Evolutionary conservation across 169 alveolate genomes (phyloP).

Genomic region (Ichthyophthirius multifiliis): DNA sequence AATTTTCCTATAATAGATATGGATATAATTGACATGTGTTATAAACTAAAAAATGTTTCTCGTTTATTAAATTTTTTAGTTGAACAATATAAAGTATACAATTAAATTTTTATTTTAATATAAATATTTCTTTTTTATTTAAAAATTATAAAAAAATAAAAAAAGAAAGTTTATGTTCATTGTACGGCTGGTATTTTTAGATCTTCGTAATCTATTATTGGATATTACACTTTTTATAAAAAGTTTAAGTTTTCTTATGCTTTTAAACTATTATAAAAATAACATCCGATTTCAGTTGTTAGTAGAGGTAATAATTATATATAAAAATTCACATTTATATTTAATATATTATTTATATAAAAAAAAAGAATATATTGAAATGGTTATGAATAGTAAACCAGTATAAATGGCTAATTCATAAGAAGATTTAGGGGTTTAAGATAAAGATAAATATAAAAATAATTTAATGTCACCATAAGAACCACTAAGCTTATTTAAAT

Average conservation of each 20-base stretch:
- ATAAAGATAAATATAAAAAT: no score
- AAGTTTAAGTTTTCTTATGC: constrained; percentile 1
- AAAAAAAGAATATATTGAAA: neutral
- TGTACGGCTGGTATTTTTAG: constrained; percentile 24
- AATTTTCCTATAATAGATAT: constrained; percentile 10
- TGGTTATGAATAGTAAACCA: neutral
- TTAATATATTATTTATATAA: neutral
- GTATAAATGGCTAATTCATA: no score
- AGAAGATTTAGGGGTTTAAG: no score
- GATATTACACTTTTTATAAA: constrained; percentile 1
- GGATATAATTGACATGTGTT: constrained; percentile 10
- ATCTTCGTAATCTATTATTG: constrained; percentile 2
- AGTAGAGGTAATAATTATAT: neutral
- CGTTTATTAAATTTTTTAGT: neutral
- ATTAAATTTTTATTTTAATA: neutral
- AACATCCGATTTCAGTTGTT: constrained; percentile 1
- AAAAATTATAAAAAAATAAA: neutral
- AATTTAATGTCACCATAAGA: no score
- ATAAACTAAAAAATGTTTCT: neutral
- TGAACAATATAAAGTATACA: neutral
- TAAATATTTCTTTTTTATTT: neutral
- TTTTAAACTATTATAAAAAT: neutral
- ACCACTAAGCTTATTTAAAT: no score
- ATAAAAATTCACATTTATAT: neutral
- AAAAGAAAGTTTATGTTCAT: constrained; percentile 14